Evolutionary conservation across 805 yeast genomes (phyloP).

Genomic region (Starmerella cellae): DNA sequence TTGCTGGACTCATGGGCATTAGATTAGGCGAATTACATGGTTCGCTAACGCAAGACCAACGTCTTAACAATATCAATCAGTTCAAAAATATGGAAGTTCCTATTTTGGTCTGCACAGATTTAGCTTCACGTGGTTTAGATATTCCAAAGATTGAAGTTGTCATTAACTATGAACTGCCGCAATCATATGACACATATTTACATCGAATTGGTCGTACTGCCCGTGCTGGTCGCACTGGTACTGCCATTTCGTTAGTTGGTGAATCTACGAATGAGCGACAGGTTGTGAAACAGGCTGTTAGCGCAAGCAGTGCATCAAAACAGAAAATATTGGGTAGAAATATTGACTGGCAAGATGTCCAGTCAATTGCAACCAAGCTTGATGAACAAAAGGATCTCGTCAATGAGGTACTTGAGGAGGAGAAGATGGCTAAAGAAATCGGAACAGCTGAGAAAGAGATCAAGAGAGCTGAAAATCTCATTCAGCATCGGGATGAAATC

Average conservation of each 20-base stretch:
- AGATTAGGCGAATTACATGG: slow-evolving; percentile 69
- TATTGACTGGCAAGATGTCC: slow-evolving; percentile 82
- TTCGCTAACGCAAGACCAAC: slow-evolving; percentile 79
- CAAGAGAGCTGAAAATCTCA: slow-evolving; percentile 68
- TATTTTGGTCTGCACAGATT: slow-evolving; percentile 84
- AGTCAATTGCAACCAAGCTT: slow-evolving; percentile 47
- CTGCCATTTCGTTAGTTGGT: slow-evolving; percentile 85
- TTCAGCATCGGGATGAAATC: slow-evolving; percentile 71
- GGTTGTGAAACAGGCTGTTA: slow-evolving; percentile 80
- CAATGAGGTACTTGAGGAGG: slow-evolving; percentile 73
- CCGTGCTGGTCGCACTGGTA: slow-evolving; percentile 96
- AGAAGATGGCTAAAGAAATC: slow-evolving; percentile 75
- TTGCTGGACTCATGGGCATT: slow-evolving; percentile 63
- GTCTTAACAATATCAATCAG: slow-evolving; percentile 67
- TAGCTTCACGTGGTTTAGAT: slow-evolving; percentile 98
- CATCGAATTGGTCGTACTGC: slow-evolving; percentile 99
- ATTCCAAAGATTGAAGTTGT: slow-evolving; percentile 95
- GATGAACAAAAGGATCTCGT: slow-evolving; percentile 47
- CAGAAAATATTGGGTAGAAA: slow-evolving; percentile 56
- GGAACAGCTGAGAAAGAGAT: slow-evolving; percentile 83
- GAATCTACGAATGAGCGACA: slow-evolving; percentile 75
- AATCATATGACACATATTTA: slow-evolving; percentile 74
- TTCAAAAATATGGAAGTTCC: slow-evolving; percentile 78
- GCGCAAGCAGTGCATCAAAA: slow-evolving; percentile 37
- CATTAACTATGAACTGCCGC: slow-evolving; percentile 91